These are phyloP conservation scores for Lichtheimia ornata DNA, from an alignment of 371 early-diverging fungal genomes.

Conservation along the genomic window DNA sequence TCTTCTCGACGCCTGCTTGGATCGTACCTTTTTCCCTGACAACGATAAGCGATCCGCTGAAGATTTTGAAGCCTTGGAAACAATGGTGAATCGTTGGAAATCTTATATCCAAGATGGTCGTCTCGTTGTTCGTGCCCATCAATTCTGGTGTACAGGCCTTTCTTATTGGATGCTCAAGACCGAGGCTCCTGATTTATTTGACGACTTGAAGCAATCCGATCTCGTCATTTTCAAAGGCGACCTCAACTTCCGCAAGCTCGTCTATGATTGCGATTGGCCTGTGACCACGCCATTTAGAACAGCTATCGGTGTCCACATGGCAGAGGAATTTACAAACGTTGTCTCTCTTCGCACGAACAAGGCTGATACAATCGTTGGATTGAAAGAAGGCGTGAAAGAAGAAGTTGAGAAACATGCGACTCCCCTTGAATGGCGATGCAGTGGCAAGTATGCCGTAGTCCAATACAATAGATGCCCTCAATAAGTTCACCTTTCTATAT, in stretches of 20 bases:
- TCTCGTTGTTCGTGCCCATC: conserved; percentile 68
- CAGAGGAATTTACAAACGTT: conserved; percentile 58
- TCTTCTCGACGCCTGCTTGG: conserved; percentile 51
- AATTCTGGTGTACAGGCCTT: conserved; percentile 87
- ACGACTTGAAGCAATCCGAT: conserved; percentile 56
- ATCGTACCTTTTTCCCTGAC: conserved; percentile 46
- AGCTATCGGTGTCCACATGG: conserved; percentile 77
- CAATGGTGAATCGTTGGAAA: conserved; percentile 72
- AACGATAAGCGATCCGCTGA: conserved; percentile 22
- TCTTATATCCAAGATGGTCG: conserved; percentile 54
- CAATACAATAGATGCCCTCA: conserved; percentile 27
- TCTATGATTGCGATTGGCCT: conserved; percentile 87
- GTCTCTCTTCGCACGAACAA: conserved; percentile 86
- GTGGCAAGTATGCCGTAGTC: conserved; percentile 85
- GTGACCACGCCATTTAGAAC: conserved; percentile 76
- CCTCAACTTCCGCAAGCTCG: conserved; percentile 92
- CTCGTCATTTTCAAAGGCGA: conserved; percentile 94
- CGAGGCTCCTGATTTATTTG: conserved; percentile 65
- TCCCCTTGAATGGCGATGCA: conserved; percentile 57
- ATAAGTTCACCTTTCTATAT: too few species aligned
- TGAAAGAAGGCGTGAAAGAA: conserved; percentile 63
- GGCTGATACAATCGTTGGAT: conserved; percentile 83
- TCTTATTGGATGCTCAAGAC: conserved; percentile 74
- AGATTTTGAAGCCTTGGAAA: conserved; percentile 51
- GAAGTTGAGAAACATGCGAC: conserved; percentile 50